Percentiles rank a stretch among this genome's conserved stretches.
Evolutionary conservation across 1,284 basidiomycete genomes (phyloP).

Genomic region (Anthracocystis panici-leucophaei): DNA sequence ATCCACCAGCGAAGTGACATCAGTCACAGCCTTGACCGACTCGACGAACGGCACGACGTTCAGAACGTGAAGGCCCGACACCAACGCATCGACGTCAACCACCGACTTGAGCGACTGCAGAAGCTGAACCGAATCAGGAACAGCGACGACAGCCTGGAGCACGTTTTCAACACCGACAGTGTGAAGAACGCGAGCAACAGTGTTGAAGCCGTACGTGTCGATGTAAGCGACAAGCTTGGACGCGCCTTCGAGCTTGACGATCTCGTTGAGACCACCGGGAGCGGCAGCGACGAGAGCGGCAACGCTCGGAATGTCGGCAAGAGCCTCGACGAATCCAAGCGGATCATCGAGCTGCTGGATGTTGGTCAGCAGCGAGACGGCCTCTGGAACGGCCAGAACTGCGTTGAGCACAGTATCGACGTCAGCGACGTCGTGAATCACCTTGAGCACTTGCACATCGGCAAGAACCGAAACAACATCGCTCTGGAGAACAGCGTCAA

Average conservation of each 20-base stretch:
- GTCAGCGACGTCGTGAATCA: conserved; percentile 19
- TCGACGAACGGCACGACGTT: conserved; percentile 13
- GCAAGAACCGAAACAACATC: conserved; percentile 18
- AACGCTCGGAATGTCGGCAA: conserved; percentile 24
- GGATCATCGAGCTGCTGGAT: conserved; percentile 23
- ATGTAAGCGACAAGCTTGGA: conserved; percentile 26
- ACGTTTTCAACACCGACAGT: conserved; percentile 9
- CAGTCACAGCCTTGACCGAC: conserved; percentile 20
- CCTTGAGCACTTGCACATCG: conserved; percentile 15
- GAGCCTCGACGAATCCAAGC: conserved; percentile 16
- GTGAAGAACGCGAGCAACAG: conserved; percentile 9
- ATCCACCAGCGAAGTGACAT: conserved; percentile 9
- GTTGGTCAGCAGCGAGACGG: conserved; percentile 15
- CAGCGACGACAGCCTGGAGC: conserved; percentile 12
- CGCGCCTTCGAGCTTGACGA: conserved; percentile 19
- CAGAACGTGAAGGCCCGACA: conserved; percentile 22
- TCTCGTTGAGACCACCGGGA: conserved; percentile 4
- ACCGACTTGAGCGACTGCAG: conserved; percentile 27
- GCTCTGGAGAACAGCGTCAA: conserved; percentile 13
- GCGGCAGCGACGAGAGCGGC: conserved; percentile 17
- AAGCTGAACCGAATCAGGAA: conserved; percentile 24
- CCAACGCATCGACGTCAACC: conserved; percentile 23
- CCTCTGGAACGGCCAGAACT: conserved; percentile 8
- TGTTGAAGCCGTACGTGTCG: conserved; percentile 12
- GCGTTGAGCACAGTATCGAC: conserved; percentile 18